Evolutionary conservation across 345 rosid genomes (phyloP), one percentile per base, ranked within the genome.

Genomic region (Viola odorata): DNA sequence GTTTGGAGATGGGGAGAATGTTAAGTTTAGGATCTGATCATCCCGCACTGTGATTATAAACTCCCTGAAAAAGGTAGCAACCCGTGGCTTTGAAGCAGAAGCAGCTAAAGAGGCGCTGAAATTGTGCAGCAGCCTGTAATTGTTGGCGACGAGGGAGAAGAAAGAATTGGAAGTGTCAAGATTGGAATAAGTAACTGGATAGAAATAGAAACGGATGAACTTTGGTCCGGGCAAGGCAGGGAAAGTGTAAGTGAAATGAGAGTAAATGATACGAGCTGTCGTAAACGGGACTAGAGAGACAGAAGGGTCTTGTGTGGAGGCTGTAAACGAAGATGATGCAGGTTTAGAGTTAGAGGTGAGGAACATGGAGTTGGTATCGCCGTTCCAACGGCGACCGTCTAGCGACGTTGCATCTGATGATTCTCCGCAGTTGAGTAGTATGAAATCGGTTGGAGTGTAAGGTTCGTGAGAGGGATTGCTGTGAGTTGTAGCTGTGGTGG

Each of bases 211-310:
- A 5, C 67, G 67, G 41, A 69, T 37, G 62, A 81, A 76, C 37
- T 69, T 76, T 3, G 74, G 73, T 4, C 82, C 82, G 1, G 69
- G n/a, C 0, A 67, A 14, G 56, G 76, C 61, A 1, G 62, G 74
- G 41, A 81, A 71, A 13, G 55, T 56, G 66, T 73, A 81, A 45
- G 60, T 60, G 74, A 81, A 68, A 2, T 50, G 10, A 4, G 75
- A 63, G 6, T 5, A 44, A 15, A 64, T 60, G 42, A 78, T 54
- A 0, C 68, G 69, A 2, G 77, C 74, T 4, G 76, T 59, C 40
- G 2, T 4, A 75, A 61, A 78, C 0, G 72, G 79, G 4, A 64
- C 45, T 2, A 0, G 0, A 3, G 41, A 0, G 6, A 39, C 55
- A 8, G 57, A 38, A 5, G 57, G 7, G 4, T 62, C 67, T 16